These are phyloP conservation scores for Elongisporangium senticosum DNA, from an alignment of 352 stramenopile genomes.

Conservation along the genomic window DNA sequence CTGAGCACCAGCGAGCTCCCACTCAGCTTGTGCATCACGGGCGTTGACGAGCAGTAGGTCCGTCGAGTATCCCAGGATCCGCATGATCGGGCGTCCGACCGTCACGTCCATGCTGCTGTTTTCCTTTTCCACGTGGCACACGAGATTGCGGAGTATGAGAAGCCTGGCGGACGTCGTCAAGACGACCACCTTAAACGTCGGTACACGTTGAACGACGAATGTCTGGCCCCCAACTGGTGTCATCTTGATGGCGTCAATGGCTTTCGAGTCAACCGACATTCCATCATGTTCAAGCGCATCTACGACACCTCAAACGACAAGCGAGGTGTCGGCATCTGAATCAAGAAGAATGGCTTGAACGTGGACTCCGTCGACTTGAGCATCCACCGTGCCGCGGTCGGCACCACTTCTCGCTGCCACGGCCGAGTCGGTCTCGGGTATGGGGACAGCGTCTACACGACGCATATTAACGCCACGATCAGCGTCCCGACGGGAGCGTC, in stretches of 20 bases:
- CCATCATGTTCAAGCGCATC: neutral
- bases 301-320: conserved; percentile 6
- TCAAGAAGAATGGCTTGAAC: conserved; percentile 4
- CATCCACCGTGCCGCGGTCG: conserved; percentile 1
- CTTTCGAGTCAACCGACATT: neutral
- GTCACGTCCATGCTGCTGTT: neutral
- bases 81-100: conserved; percentile 11
- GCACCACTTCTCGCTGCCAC: neutral
- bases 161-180: conserved; percentile 6
- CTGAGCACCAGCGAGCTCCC: no score
- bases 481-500: neutral
- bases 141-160: conserved; percentile 6
- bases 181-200: conserved; percentile 5
- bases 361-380: neutral
- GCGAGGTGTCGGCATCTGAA: conserved; percentile 6
- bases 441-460: no score
- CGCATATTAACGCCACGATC: no score
- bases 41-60: conserved; percentile 6
- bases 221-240: neutral
- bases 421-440: no score
- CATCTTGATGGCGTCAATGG: neutral
- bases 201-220: neutral
- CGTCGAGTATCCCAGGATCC: conserved; percentile 6
- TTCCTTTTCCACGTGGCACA: conserved; percentile 4
- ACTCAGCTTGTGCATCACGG: no score